Evolutionary conservation across 192 early-diverging fungal species (phyloP), one percentile per base, ranked within the genome.

Genomic region (Pilobolus umbonatus): DNA sequence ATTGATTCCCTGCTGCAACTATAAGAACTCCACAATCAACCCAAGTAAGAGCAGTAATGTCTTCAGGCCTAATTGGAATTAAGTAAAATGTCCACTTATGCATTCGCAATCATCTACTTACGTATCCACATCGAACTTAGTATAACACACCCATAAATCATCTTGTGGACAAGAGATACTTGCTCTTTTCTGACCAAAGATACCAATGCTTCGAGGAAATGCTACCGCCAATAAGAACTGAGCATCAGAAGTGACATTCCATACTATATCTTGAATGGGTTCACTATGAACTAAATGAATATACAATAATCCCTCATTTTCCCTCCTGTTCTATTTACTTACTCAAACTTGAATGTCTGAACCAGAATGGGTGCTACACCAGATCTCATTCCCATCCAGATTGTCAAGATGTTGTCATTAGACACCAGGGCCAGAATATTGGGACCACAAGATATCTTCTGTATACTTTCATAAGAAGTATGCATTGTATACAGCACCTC

Each of bases 181-280:
- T 2, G 85, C 78, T 25, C 77, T 65, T 29, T 69, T 59, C 32
- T 81, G 83, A 26, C 81, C 79, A 57, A 80, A 90, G 42, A 92
- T 78, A 3, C 73, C 59, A 3, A 91, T 75, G 9, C 68, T 72
- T 15, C 49, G 70, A 11, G 62, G 49, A 43, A 75, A 76, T 15
- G 80, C 84, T 9, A 89, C 76, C 8, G 85, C 87, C 9, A 93
- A 68, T 25, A 92, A 66, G 32, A 81, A 78, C 39, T 89, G 80
- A 1, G 87, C 88, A 62, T 88, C 87, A 5, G 83, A 80, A n/a
- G 88, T 79, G 3, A 87, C 69, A 60, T 73, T 82, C 91, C 88
- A 93, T 47, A 83, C 82, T 34, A 88, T 39, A 57, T 74, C 86
- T 30, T 78, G 64, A 38, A 89, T 67, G 3, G 52, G 38, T 40